Evolutionary conservation across 2,329 filamentous ascomycete genomes (phyloP).

Genomic region (Neodidymelliopsis sp.): DNA sequence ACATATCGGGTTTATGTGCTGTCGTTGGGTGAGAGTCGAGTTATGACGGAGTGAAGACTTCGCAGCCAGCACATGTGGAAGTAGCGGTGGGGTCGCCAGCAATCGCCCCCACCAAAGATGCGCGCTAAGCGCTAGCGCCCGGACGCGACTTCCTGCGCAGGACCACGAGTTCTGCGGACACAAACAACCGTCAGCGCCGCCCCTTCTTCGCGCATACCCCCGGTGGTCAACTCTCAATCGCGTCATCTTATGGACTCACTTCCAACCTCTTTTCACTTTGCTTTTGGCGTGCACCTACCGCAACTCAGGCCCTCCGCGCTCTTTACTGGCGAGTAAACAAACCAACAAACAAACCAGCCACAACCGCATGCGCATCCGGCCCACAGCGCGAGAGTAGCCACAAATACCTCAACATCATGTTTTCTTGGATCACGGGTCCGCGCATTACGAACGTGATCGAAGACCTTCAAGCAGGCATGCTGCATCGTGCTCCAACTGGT

Average conservation of each 20-base stretch:
- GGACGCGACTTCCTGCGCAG: conserved; percentile 31
- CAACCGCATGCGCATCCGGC: conserved; percentile 8
- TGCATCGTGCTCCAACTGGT: neutral
- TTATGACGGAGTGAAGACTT: conserved; percentile 32
- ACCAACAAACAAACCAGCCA: conserved; percentile 40
- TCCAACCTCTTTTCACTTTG: neutral
- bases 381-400: neutral
- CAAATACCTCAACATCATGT: conserved; percentile 33
- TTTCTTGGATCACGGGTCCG: conserved; percentile 50
- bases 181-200: conserved; percentile 24
- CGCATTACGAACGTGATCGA: conserved; percentile 49
- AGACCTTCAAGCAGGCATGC: conserved; percentile 44
- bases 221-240: neutral
- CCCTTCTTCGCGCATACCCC: neutral
- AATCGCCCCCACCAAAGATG: conserved; percentile 30
- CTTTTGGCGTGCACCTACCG: conserved; percentile 1
- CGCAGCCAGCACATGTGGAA: conserved; percentile 34
- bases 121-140: conserved; percentile 23
- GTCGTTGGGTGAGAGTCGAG: conserved; percentile 20
- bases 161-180: conserved; percentile 14
- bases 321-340: conserved; percentile 43
- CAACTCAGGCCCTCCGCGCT: conserved; percentile 20
- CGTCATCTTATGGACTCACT: conserved; percentile 12
- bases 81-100: conserved; percentile 33
- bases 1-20: conserved; percentile 35